Conservation (phyloP, 805 yeast genomes). For the Candida orba region DNA sequence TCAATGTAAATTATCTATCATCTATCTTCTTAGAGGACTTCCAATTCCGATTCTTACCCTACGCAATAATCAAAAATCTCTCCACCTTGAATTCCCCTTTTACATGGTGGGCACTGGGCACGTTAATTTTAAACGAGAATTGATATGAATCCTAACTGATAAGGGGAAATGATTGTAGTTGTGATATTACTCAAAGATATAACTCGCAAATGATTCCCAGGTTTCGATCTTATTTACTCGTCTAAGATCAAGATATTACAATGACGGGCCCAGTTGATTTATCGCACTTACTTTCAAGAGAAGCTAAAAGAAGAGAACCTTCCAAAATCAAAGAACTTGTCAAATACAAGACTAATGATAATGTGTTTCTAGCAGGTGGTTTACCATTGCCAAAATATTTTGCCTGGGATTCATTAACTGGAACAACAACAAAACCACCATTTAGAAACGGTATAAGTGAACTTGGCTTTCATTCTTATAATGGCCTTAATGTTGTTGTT, state of each 20-base stretch:
- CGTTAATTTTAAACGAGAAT: too few species aligned
- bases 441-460: conserved; percentile 47
- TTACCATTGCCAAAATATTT: conserved; percentile 80
- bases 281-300: conserved; percentile 61
- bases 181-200: too few species aligned
- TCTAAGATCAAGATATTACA: neutral
- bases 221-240: neutral
- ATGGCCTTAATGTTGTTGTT: neutral
- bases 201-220: neutral
- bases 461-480: conserved; percentile 53
- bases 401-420: conserved; percentile 70
- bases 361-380: conserved; percentile 88
- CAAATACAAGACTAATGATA: conserved; percentile 56
- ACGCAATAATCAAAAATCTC: too few species aligned
- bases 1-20: too few species aligned
- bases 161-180: too few species aligned
- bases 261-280: conserved; percentile 37
- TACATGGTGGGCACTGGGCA: too few species aligned
- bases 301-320: conserved; percentile 63
- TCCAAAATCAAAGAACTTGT: conserved; percentile 81
- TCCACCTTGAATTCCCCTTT: too few species aligned
- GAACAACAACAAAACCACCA: conserved; percentile 66
- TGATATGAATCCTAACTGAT: too few species aligned
- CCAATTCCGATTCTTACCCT: too few species aligned
- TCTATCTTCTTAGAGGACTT: too few species aligned